Conservation (phyloP, 2,329 filamentous ascomycete species). For the Penicillium sclerotiorum region DNA sequence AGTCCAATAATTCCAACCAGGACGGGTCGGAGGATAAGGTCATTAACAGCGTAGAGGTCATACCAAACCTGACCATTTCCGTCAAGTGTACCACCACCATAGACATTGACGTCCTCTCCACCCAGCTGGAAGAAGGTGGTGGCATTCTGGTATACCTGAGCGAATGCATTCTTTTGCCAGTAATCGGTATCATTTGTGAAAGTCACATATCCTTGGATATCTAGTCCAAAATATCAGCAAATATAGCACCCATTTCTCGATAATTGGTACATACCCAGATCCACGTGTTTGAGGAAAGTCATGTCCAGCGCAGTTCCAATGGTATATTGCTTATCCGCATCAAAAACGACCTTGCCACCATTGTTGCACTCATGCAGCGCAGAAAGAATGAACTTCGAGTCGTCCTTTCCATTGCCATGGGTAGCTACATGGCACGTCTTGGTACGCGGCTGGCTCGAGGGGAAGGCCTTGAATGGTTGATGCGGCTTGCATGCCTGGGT, state of each 20-base stretch:
- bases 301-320: slow-evolving; percentile 67
- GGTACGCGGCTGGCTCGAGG: slow-evolving; percentile 24
- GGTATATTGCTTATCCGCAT: slow-evolving; percentile 58
- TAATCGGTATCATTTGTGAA: slow-evolving; percentile 70
- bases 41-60: slow-evolving; percentile 60
- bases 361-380: slow-evolving; percentile 64
- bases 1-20: slow-evolving; percentile 61
- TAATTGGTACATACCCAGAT: slow-evolving; percentile 53
- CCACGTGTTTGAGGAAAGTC: slow-evolving; percentile 65
- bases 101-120: slow-evolving; percentile 68
- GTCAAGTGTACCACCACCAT: slow-evolving; percentile 65
- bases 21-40: slow-evolving; percentile 61
- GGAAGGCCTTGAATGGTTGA: slow-evolving; percentile 33
- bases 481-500: slow-evolving; percentile 31
- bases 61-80: slow-evolving; percentile 69
- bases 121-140: slow-evolving; percentile 70
- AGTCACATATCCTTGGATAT: slow-evolving; percentile 61
- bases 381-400: slow-evolving; percentile 55
- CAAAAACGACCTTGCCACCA: slow-evolving; percentile 64
- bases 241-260: background rate
- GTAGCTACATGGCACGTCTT: slow-evolving; percentile 34
- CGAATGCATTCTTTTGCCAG: slow-evolving; percentile 67
- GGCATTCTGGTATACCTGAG: slow-evolving; percentile 66
- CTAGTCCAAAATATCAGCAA: slow-evolving; percentile 31
- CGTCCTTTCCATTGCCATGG: slow-evolving; percentile 44